phyloP scores from a whole-genome alignment of 495 filamentous ascomycete species.

The Evansstolkia leycettana region DNA sequence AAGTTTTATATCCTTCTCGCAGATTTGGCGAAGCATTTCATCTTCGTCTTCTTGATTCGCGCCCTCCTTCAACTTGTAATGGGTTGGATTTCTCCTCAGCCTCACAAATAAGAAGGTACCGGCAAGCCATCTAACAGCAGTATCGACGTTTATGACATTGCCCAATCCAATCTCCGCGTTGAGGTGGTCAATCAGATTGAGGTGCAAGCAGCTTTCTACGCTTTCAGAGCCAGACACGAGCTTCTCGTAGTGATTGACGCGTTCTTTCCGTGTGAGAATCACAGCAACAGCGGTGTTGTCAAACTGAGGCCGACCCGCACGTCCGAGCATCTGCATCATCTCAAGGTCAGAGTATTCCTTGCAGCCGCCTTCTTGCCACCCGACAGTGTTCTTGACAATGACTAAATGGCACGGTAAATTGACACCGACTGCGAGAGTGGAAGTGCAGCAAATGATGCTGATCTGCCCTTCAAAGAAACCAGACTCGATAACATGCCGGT shows the following conservation, averaged over 20 bases:
- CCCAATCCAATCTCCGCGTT: conserved; percentile 88
- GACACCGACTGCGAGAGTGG: conserved; percentile 84
- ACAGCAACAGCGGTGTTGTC: conserved; percentile 75
- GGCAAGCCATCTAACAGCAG: conserved; percentile 71
- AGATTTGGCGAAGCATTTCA: conserved; percentile 65
- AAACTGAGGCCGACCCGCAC: conserved; percentile 88
- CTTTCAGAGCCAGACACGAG: conserved; percentile 74
- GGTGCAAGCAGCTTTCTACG: conserved; percentile 79
- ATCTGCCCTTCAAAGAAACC: conserved; percentile 65
- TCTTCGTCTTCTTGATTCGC: conserved; percentile 44
- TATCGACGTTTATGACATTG: conserved; percentile 56
- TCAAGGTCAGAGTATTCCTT: conserved; percentile 86
- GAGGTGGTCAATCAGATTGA: conserved; percentile 81
- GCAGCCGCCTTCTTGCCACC: conserved; percentile 49
- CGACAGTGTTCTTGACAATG: conserved; percentile 79
- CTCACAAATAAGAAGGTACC: conserved; percentile 84
- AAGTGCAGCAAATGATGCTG: conserved; percentile 88
- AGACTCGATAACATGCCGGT: conserved; percentile 60
- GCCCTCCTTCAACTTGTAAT: conserved; percentile 63
- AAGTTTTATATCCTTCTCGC: conserved; percentile 61
- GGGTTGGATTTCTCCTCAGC: conserved; percentile 61
- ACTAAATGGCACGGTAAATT: conserved; percentile 91
- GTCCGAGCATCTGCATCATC: conserved; percentile 96
- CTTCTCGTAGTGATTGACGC: conserved; percentile 61
- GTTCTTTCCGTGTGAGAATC: conserved; percentile 66